A percentile compares a stretch with the other conserved stretches of the same genome.
Evolutionary conservation across 2,329 filamentous ascomycete genomes (phyloP).

Genomic region (Paecilomyces dactylethromorphus): DNA sequence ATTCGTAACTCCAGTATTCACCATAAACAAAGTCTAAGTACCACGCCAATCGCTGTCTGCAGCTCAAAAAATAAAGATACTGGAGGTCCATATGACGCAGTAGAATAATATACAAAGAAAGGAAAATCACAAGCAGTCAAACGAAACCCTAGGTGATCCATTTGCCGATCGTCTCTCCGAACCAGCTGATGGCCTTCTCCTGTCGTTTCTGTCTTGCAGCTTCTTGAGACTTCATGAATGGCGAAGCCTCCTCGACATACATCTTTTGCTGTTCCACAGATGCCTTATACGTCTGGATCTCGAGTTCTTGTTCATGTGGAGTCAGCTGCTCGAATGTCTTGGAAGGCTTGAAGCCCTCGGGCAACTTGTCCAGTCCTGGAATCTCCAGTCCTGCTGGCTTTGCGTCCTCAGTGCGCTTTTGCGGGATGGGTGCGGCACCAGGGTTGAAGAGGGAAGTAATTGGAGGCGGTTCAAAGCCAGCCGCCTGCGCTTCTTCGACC

Average conservation of each 20-base stretch:
- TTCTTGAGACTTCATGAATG: slow-evolving; percentile 31
- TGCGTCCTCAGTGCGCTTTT: slow-evolving; percentile 4
- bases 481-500: slow-evolving; percentile 53
- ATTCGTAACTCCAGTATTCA: not conserved
- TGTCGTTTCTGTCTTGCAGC: slow-evolving; percentile 30
- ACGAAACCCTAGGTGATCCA: slow-evolving; percentile 27
- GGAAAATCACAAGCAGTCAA: not conserved
- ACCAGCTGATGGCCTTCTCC: slow-evolving; percentile 34
- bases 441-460: slow-evolving; percentile 40
- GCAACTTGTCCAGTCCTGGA: slow-evolving; percentile 29
- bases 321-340: slow-evolving; percentile 36
- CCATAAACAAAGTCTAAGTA: not conserved
- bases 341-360: slow-evolving; percentile 26
- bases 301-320: slow-evolving; percentile 41
- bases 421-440: slow-evolving; percentile 14
- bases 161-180: slow-evolving; percentile 37
- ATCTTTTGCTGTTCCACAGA: slow-evolving; percentile 29
- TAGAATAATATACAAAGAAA: not conserved
- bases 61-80: not conserved
- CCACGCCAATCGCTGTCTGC: not conserved
- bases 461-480: slow-evolving; percentile 35
- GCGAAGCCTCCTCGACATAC: slow-evolving; percentile 29
- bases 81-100: not conserved
- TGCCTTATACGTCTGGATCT: slow-evolving; percentile 32
- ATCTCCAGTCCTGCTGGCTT: slow-evolving; percentile 22